Conservation (phyloP, 1,284 basidiomycete genomes). For the Trametes polyzona region DNA sequence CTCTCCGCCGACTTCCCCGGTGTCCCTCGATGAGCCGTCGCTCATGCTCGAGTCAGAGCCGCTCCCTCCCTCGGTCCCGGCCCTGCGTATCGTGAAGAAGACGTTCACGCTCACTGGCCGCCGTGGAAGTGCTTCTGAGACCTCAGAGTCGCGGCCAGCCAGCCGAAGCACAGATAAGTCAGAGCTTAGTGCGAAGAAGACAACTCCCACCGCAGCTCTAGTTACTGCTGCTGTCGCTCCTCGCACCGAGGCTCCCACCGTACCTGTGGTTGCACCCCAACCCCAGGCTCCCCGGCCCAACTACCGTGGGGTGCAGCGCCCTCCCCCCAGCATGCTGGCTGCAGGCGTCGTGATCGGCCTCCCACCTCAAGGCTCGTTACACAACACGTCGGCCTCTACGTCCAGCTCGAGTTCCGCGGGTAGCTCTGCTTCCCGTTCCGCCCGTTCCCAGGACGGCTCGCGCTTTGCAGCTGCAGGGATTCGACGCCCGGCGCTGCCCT, state of each 20-base stretch:
- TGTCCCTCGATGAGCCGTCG: conserved; percentile 16
- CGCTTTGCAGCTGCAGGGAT: conserved; percentile 26
- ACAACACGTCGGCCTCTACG: conserved; percentile 11
- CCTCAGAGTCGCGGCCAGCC: neutral
- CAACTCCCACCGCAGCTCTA: conserved; percentile 3
- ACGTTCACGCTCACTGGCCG: conserved; percentile 29
- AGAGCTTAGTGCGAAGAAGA: neutral
- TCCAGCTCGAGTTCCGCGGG: conserved; percentile 24
- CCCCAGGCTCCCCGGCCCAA: conserved; percentile 10
- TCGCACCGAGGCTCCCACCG: too few relatives aligned
- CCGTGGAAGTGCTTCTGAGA: neutral
- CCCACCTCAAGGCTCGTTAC: conserved; percentile 13
- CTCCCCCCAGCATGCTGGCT: conserved; percentile 18
- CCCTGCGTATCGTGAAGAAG: conserved; percentile 52
- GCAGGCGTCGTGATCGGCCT: conserved; percentile 21
- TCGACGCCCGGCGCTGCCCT: conserved; percentile 24
- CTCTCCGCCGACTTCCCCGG: conserved; percentile 20
- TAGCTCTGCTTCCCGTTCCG: conserved; percentile 3
- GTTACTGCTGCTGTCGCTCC: too few relatives aligned
- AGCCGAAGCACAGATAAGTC: neutral
- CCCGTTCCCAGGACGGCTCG: neutral
- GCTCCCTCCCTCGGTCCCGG: conserved; percentile 40
- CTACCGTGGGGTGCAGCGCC: conserved; percentile 25
- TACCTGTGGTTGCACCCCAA: conserved; percentile 1
- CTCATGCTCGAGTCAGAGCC: conserved; percentile 22